Evolutionary conservation across 2,329 filamentous ascomycete genomes (phyloP), one percentile per base, ranked within the genome.

Genomic region (Salinomyces thailandicus): DNA sequence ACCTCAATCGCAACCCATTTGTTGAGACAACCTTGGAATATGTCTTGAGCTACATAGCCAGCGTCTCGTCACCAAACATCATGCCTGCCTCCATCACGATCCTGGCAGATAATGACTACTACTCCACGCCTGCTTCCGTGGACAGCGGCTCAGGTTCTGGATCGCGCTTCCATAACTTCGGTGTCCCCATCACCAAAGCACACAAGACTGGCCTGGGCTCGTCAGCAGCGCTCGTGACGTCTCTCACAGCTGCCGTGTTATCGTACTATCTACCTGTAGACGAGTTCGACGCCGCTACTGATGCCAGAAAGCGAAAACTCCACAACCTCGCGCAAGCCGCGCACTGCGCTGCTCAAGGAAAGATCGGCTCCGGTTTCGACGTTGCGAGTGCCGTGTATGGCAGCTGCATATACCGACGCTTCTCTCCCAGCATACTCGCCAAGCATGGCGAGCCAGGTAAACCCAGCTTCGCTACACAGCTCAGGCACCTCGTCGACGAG

Each of bases 201-300:
- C 82, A 95, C 71, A 98, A 98, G 68, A 98, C 91, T 0, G 91
- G 91, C 2, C 75, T 98, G 18, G 91, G 91, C 40, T 95, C 87
- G 8, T 95, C 87, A 1, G 91, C 91, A 3, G 91, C 91, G 3
- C 74, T 98, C 9, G 89, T 96, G 19, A 96, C 91, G 1, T 72
- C 87, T 27, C 75, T 98, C 27, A 85, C 82, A 1, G 82, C 79
- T 27, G 77, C 83, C 1, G 63, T 93, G 2, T 72, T 93, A 18
- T 64, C 68, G n/a, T 78, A 87, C 63, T 87, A 87, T 64, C 70
- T 87, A 14, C 73, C 77, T 3, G 46, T 44, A 4, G 44, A 51
- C 2, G 37, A 48, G 9, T 81, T 84, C 56, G 67, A 79, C 60
- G 54, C 86, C 36, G 30, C 61, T 32, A 67, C 70, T 31, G 62